Conservation (phyloP, 495 filamentous ascomycete species). For the Cladorrhinum samala region DNA sequence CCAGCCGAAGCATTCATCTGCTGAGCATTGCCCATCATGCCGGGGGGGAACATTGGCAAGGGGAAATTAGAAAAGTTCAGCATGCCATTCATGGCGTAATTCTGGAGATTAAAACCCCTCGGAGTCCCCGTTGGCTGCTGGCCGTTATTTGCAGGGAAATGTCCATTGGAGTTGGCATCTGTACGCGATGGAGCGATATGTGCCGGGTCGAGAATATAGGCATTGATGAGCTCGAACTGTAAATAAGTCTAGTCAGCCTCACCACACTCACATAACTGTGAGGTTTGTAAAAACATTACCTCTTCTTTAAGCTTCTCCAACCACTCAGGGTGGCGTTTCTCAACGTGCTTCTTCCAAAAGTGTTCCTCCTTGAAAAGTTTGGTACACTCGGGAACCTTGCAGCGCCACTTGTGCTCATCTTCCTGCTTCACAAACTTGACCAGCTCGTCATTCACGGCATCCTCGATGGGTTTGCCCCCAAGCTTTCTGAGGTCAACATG, state of each 20-base stretch:
- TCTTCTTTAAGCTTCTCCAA: slow-evolving; percentile 71
- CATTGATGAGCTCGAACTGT: slow-evolving; percentile 81
- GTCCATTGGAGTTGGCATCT: slow-evolving; percentile 95
- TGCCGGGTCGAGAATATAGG: slow-evolving; percentile 86
- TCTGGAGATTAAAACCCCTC: slow-evolving; percentile 82
- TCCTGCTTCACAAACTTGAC: slow-evolving; percentile 89
- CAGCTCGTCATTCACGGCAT: slow-evolving; percentile 81
- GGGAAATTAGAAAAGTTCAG: slow-evolving; percentile 47
- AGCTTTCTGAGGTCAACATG: slow-evolving; percentile 79
- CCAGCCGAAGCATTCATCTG: slow-evolving; percentile 33
- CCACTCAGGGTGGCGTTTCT: slow-evolving; percentile 93
- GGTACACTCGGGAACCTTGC: slow-evolving; percentile 89
- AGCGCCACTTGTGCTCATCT: slow-evolving; percentile 91
- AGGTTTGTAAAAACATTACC: slow-evolving; percentile 49
- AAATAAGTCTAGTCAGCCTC: background rate
- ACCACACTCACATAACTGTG: background rate
- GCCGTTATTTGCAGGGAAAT: slow-evolving; percentile 74
- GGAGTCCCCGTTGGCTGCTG: slow-evolving; percentile 77
- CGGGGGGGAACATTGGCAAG: slow-evolving; percentile 43
- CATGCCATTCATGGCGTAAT: slow-evolving; percentile 51
- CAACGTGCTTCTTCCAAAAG: slow-evolving; percentile 97
- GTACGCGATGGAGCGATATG: slow-evolving; percentile 87
- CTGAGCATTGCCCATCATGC: slow-evolving; percentile 52
- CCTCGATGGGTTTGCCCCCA: slow-evolving; percentile 79
- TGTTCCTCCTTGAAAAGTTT: slow-evolving; percentile 96